phyloP scores from a whole-genome alignment of 371 early-diverging fungal species.

The Lichtheimia ramosa region DNA sequence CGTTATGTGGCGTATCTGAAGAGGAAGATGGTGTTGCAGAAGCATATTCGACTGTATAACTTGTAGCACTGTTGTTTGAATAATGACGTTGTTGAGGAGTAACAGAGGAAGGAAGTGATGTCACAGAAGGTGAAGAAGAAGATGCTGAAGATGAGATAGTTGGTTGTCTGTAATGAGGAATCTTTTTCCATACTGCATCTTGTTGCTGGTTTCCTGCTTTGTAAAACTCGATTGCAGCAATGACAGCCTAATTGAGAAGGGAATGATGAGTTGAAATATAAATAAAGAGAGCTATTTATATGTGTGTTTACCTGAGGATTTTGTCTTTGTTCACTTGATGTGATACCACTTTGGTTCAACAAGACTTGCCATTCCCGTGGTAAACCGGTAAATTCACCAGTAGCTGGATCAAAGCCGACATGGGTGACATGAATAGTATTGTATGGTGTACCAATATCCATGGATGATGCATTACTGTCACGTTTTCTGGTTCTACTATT shows the following conservation, averaged over 20 bases:
- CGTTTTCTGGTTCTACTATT: neutral
- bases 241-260: conserved; percentile 64
- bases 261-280: neutral
- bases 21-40: too few relatives aligned
- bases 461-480: neutral
- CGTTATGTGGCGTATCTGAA: neutral
- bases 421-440: conserved; percentile 96
- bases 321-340: conserved; percentile 91
- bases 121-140: conserved; percentile 4
- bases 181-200: conserved; percentile 87
- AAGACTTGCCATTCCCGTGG: conserved; percentile 93
- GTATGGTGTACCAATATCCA: conserved; percentile 88
- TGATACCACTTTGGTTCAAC: conserved; percentile 88
- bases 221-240: conserved; percentile 93
- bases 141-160: conserved; percentile 9
- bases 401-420: conserved; percentile 86
- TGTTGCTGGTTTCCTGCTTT: conserved; percentile 54
- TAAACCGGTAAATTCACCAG: conserved; percentile 91
- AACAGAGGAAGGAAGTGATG: too few relatives aligned
- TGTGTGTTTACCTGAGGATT: conserved; percentile 75
- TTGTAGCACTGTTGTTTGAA: too few relatives aligned
- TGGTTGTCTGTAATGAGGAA: conserved; percentile 47
- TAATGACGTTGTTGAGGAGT: too few relatives aligned
- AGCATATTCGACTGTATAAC: too few relatives aligned
- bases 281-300: neutral